phyloP scores from a whole-genome alignment of 805 yeast species.

The Zygosaccharomyces gambellarensis region DNA sequence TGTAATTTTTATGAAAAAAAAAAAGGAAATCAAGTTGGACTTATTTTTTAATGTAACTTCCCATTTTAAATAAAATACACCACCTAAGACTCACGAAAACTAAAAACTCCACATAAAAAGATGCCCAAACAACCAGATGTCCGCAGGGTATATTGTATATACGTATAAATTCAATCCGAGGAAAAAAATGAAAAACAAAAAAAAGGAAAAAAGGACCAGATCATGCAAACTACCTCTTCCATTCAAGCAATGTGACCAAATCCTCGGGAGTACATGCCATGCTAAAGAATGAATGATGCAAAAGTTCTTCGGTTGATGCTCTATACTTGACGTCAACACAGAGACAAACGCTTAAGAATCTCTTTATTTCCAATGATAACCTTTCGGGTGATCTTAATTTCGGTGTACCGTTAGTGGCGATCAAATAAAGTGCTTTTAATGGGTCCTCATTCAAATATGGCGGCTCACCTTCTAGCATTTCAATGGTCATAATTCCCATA shows the following conservation, averaged over 20 bases:
- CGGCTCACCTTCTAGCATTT: slow-evolving; percentile 98
- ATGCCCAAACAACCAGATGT: neutral
- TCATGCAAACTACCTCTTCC: slow-evolving; percentile 32
- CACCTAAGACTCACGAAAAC: neutral
- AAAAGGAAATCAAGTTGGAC: too few relatives aligned
- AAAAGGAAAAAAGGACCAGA: neutral
- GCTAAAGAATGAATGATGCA: slow-evolving; percentile 68
- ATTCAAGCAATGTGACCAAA: slow-evolving; percentile 55
- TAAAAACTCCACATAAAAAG: neutral
- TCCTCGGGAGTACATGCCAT: slow-evolving; percentile 58
- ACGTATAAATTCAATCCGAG: neutral
- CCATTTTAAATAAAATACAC: neutral
- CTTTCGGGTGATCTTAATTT: slow-evolving; percentile 85
- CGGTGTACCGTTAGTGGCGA: slow-evolving; percentile 97
- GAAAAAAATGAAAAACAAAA: neutral
- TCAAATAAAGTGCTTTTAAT: slow-evolving; percentile 83
- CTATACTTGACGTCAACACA: slow-evolving; percentile 92
- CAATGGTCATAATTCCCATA: slow-evolving; percentile 95
- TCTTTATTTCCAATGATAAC: slow-evolving; percentile 70
- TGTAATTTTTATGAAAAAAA: neutral
- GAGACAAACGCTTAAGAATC: slow-evolving; percentile 82
- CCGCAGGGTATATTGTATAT: neutral
- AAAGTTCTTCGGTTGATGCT: slow-evolving; percentile 83
- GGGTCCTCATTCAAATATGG: slow-evolving; percentile 97
- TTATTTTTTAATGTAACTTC: neutral